These are phyloP conservation scores for Erysiphe pisi DNA, from an alignment of 2,329 filamentous ascomycete species.

Conservation along the genomic window DNA sequence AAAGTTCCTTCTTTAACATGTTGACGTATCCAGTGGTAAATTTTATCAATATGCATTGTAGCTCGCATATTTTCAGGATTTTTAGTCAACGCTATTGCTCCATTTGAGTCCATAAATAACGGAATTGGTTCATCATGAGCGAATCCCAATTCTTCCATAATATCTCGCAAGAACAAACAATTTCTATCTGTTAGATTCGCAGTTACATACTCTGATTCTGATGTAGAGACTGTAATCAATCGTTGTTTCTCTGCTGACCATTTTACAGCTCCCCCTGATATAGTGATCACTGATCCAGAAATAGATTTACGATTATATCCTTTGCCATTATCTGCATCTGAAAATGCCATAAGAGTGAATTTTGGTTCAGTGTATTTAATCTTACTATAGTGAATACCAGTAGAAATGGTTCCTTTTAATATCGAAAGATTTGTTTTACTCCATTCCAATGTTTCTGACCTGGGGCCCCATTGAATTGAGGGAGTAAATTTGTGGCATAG, in stretches of 20 bases:
- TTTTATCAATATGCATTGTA: not conserved
- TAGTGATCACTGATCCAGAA: not conserved
- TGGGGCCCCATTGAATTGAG: too few species aligned
- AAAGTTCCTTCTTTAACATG: not conserved
- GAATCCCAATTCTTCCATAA: not conserved
- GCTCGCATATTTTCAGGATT: slow-evolving; percentile 8
- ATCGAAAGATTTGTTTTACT: not conserved
- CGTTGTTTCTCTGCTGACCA: not conserved
- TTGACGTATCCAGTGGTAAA: not conserved
- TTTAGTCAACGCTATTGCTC: not conserved
- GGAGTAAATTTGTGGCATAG: not conserved
- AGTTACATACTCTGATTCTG: not conserved
- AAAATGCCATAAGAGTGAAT: not conserved
- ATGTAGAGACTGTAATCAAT: not conserved
- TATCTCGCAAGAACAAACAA: not conserved
- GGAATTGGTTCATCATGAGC: not conserved
- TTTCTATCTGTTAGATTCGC: not conserved
- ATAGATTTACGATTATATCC: not conserved
- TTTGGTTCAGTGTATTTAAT: not conserved
- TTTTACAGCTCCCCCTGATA: not conserved
- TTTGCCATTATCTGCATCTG: not conserved
- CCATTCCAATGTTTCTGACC: not conserved
- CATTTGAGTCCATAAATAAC: not conserved
- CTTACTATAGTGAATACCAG: not conserved
- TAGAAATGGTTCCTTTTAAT: not conserved